phyloP scores from a whole-genome alignment of 129 eudicot genomes.

The carrot (Daucus carota) region DH1_v3.0 NC_030386.2:36192001-36192500 shows the following conservation, averaged over 20 bases:
- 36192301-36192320: background rate
- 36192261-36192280: background rate
- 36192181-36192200: background rate
- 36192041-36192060: slow-evolving; percentile 4
- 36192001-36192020: slow-evolving; percentile 16
- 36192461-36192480: too few relatives aligned
- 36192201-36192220: too few relatives aligned
- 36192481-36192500: too few relatives aligned
- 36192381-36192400: too few relatives aligned
- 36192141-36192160: background rate
- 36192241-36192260: background rate
- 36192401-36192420: too few relatives aligned
- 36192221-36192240: background rate
- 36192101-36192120: background rate
- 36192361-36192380: too few relatives aligned
- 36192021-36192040: slow-evolving; percentile 8
- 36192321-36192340: background rate
- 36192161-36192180: slow-evolving; percentile 3
- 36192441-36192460: too few relatives aligned
- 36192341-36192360: too few relatives aligned
- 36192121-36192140: slow-evolving; percentile 6
- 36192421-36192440: too few relatives aligned
- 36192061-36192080: slow-evolving; percentile 10
- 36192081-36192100: background rate
- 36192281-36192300: background rate